Evolutionary conservation across 768 basidiomycete species (phyloP).

Genomic region (Candolleomyces efflorescens): DNA sequence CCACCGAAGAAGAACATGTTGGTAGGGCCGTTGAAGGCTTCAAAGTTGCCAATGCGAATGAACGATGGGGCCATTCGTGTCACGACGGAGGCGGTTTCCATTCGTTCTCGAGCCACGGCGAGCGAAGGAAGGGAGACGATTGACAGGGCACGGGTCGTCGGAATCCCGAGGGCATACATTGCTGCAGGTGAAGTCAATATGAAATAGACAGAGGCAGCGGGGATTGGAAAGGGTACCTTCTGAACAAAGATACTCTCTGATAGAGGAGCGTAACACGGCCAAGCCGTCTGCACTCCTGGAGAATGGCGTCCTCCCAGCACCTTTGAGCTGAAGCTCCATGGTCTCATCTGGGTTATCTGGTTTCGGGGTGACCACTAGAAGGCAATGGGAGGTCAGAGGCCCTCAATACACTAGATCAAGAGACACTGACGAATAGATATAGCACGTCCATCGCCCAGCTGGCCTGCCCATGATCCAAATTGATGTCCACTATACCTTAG

Average conservation of each 20-base stretch:
- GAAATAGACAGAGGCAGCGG: not conserved
- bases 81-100: conserved; percentile 68
- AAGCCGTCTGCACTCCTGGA: conserved; percentile 90
- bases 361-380: conserved; percentile 72
- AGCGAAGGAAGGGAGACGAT: conserved; percentile 72
- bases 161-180: conserved; percentile 73
- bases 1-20: conserved; percentile 67
- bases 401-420: not conserved
- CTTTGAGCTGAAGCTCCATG: conserved; percentile 93
- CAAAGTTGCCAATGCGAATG: conserved; percentile 88
- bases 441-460: conserved; percentile 93
- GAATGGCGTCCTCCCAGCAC: conserved; percentile 91
- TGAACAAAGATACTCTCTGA: conserved; percentile 90
- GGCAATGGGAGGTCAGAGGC: conserved; percentile 1
- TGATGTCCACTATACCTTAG: conserved; percentile 90
- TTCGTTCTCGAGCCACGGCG: conserved; percentile 69
- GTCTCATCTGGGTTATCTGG: conserved; percentile 47
- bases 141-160: conserved; percentile 84
- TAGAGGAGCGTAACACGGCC: conserved; percentile 90
- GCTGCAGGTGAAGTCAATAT: conserved; percentile 20
- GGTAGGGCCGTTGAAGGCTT: conserved; percentile 73
- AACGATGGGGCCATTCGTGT: conserved; percentile 87
- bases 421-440: conserved; percentile 62
- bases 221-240: conserved; percentile 55
- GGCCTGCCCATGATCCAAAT: conserved; percentile 88